Evolutionary conservation across 2,329 filamentous ascomycete genomes (phyloP).

Genomic region (Claviceps maximensis): DNA sequence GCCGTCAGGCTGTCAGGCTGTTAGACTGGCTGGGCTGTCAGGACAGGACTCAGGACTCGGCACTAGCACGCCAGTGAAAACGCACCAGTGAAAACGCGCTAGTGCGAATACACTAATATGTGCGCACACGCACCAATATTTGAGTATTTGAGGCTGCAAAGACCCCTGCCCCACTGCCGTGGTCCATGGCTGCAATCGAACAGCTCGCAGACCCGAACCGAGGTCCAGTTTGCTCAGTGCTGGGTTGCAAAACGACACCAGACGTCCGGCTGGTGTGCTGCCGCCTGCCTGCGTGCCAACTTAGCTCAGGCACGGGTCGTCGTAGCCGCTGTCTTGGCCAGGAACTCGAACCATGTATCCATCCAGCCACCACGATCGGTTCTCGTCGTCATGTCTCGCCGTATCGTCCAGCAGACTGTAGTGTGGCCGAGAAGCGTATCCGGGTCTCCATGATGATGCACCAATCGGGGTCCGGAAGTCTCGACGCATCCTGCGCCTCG

Average conservation of each 20-base stretch:
- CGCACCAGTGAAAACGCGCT: too few species aligned
- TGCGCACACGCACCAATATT: neutral
- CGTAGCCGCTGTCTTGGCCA: neutral
- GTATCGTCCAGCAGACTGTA: too few species aligned
- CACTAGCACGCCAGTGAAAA: too few species aligned
- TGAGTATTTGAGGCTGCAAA: neutral
- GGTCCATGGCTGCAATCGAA: neutral
- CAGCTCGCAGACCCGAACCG: neutral
- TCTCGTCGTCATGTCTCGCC: neutral
- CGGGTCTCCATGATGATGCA: neutral
- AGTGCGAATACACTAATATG: neutral
- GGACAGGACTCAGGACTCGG: neutral
- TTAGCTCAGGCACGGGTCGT: neutral
- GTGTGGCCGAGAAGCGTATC: neutral
- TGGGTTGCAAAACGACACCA: too few species aligned
- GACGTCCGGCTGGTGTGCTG: neutral
- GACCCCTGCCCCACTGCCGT: neutral
- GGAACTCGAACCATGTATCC: neutral
- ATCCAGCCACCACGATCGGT: neutral
- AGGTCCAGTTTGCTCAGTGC: neutral
- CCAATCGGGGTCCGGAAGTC: neutral
- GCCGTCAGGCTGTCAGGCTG: neutral
- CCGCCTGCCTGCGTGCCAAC: too few species aligned
- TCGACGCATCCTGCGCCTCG: neutral
- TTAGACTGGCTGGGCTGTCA: too few species aligned